Conservation (phyloP, 1,284 basidiomycete species). For the Melampsora occidentalis region DNA sequence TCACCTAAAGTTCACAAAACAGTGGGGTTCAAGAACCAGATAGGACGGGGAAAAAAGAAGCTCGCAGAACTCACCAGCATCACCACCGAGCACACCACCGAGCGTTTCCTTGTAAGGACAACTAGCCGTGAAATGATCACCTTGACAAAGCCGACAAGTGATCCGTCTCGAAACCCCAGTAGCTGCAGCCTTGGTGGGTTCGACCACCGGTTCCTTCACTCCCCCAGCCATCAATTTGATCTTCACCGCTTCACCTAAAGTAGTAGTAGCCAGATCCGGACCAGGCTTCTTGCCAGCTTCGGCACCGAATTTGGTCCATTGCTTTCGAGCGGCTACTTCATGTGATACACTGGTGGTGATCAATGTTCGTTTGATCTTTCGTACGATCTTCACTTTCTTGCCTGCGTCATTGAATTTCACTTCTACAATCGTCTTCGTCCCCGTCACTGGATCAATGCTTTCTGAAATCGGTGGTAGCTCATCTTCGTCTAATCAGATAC, state of each 20-base stretch:
- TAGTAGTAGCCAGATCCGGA: constrained; percentile 90
- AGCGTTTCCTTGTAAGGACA: constrained; percentile 95
- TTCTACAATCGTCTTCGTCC: constrained; percentile 79
- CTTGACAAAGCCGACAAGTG: constrained; percentile 89
- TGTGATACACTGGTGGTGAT: constrained; percentile 93
- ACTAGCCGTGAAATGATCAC: constrained; percentile 95
- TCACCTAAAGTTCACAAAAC: constrained; percentile 20
- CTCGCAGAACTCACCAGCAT: constrained; percentile 39
- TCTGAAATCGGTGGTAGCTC: constrained; percentile 24
- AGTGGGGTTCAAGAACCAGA: constrained; percentile 32
- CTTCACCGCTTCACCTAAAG: constrained; percentile 84
- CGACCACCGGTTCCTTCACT: constrained; percentile 65
- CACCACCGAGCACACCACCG: constrained; percentile 64
- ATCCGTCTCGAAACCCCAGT: constrained; percentile 68
- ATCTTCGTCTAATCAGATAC: constrained; percentile 30
- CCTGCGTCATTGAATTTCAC: constrained; percentile 85
- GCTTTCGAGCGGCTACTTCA: constrained; percentile 85
- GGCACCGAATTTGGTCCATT: constrained; percentile 84
- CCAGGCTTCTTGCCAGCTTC: constrained; percentile 85
- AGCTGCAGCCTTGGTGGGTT: constrained; percentile 63
- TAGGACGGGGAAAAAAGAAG: background rate
- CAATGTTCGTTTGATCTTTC: constrained; percentile 79
- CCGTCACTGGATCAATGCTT: constrained; percentile 52
- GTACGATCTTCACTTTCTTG: constrained; percentile 90
- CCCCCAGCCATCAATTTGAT: constrained; percentile 77